Percentiles rank a stretch among this genome's conserved stretches.
phyloP scores from a whole-genome alignment of 108 stramenopile species.

The Parmales sp. region DNA sequence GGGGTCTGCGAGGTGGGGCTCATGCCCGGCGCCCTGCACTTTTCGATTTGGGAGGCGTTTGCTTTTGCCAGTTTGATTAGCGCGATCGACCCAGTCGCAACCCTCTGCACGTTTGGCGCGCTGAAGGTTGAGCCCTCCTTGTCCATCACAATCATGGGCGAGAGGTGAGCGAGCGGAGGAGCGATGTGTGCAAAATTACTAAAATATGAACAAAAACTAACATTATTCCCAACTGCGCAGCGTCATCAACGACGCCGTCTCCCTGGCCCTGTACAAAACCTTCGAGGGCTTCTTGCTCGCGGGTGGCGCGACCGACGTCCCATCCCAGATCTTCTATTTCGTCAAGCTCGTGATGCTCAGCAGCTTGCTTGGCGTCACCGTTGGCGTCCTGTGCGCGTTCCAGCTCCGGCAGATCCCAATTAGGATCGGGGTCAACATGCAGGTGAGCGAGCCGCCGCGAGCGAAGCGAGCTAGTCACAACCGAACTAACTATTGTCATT shows the following conservation, averaged over 20 bases:
- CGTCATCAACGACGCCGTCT: conserved; percentile 23
- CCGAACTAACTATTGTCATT: no score
- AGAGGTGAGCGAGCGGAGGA: no score
- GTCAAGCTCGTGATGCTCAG: neutral
- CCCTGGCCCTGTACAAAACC: conserved; percentile 13
- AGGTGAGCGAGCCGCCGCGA: no score
- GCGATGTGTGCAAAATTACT: no score
- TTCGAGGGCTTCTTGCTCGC: conserved; percentile 4
- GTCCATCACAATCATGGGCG: conserved; percentile 15
- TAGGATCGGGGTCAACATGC: conserved; percentile 4
- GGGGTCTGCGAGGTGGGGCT: conserved; percentile 55
- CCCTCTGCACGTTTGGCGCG: conserved; percentile 50
- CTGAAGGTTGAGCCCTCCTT: conserved; percentile 16
- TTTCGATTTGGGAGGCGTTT: conserved; percentile 60
- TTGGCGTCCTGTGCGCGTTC: conserved; percentile 9
- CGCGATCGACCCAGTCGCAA: conserved; percentile 94
- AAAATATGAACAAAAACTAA: no score
- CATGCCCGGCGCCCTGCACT: conserved; percentile 30
- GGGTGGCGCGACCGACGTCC: neutral
- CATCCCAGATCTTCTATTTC: conserved; percentile 5
- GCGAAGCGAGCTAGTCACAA: no score
- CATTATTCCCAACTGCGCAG: no score
- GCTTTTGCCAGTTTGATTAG: conserved; percentile 87
- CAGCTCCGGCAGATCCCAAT: neutral
- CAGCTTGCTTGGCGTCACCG: neutral